Base-by-base conservation (phyloP, 139 green algal genomes). In the Pseudopediastrum boryanum region DNA sequence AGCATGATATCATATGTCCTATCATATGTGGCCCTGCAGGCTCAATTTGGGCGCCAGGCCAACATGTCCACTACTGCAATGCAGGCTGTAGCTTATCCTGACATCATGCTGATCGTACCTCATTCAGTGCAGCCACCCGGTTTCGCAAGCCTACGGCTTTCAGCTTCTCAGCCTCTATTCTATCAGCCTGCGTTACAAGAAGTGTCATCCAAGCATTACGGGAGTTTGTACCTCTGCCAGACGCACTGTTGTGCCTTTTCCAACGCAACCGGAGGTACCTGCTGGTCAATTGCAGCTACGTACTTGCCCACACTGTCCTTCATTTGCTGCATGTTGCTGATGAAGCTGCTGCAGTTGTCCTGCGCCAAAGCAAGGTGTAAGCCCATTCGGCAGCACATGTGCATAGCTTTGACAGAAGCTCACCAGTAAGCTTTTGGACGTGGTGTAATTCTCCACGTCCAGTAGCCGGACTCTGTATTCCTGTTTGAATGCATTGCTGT, bases 91-190 rank as follows among this genome's bases (percentile, higher is more conserved):
- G 48, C 56, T 65, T 27, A 16, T 9, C 56, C 56, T 27, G 21
- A 21, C 61, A n/a, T n/a, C 8, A 44, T 27, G 8, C 61, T 39
- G 9, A 6, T 7, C 83, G 63, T 52, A 90, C 88, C 78, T 94
- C 87, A 58, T 90, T 81, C 19, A 90, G 71, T 10, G 87, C 84
- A 35, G 89, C 87, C 33, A 89, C 86, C 48, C 83, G 79, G 76
- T 94, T 94, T 3, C 89, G 69, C 25, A 91, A 27, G 3, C 89
- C 87, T 19, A 94, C 87, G 7, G 89, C 89, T 31, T 80, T 83
- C 2, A 94, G 83, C 77, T 94, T 94, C 77, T 94, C 87, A 1
- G 79, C 71, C 38, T 92, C 89, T 16, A 94, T 88, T 16, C 73
- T 76, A 3, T 90, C 87, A 31, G 88, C 89, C 87, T 91, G 80